Base-by-base conservation (phyloP, 306 rosid species). In the Fragaria nilgerrensis region DNA sequence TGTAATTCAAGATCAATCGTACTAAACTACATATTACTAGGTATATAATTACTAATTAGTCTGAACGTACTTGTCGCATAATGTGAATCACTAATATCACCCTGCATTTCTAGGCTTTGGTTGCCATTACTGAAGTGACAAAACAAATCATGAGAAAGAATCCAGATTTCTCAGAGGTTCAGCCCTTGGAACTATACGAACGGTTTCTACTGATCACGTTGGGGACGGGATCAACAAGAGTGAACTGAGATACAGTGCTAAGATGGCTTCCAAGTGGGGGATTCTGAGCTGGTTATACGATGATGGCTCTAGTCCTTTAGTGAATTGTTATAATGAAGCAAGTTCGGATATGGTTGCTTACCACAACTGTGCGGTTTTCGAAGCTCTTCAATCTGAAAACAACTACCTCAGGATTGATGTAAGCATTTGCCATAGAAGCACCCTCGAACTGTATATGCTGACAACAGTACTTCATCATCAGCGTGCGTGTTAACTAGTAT, bases 41-140 rank as follows among this genome's bases (percentile, higher is more conserved):
- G 52, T 47, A 47, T 47, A 47, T 48, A 48, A 14, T 15, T 48
- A 48, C 12, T 48, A 48, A 14, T 15, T 48, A 48, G 17, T 48
- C 19, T 14, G 52, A 13, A 48, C 52, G 19, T 48, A 48, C 52
- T 48, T 14, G 52, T 48, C 7, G 4, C 19, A 14, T 48, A 12
- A 48, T 48, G 19, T 15, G 19, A 48, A 13, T 15, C 53, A 16
- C 20, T 49, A 5, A 49, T 16, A 49, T 49, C 49, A 49, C 16
- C 53, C n/a, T 49, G 20, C 53, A 49, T 16, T 15, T 15, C 25
- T 52, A 87, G 93, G 75, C 85, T 49, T 76, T 83, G 76, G 79
- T 85, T 45, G 93, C 90, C 61, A 77, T 89, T 0, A 76, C 82
- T 77, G 93, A 89, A 81, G 86, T 83, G 72, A 68, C 36, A 0